A percentile compares a stretch with the other conserved stretches of the same genome.
These are phyloP conservation scores for Neonectria neomacrospora DNA, from an alignment of 2,329 filamentous ascomycete genomes.

Conservation along the genomic window DNA sequence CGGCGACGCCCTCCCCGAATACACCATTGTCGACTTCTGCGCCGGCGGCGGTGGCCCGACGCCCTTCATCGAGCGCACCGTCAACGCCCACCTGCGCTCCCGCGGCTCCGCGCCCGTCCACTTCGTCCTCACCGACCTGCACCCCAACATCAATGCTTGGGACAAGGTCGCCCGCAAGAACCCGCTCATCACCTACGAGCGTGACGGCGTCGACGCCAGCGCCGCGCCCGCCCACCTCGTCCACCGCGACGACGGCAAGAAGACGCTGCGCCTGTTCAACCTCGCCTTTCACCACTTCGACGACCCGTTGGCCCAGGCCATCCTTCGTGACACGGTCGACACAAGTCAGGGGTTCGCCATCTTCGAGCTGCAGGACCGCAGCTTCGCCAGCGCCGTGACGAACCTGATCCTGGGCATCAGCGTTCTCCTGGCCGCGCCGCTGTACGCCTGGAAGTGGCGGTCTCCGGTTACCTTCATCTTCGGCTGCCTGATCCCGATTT, in stretches of 20 bases:
- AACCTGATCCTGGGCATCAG: conserved; percentile 64
- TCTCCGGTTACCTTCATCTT: conserved; percentile 69
- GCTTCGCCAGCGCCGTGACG: conserved; percentile 63
- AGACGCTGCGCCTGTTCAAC: conserved; percentile 77
- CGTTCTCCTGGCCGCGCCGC: conserved; percentile 62
- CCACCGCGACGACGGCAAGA: conserved; percentile 51
- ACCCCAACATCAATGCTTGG: conserved; percentile 73
- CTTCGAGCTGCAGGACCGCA: conserved; percentile 78
- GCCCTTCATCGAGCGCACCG: conserved; percentile 67
- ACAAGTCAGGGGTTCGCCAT: conserved; percentile 76
- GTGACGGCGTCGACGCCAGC: conserved; percentile 72
- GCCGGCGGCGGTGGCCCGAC: conserved; percentile 79
- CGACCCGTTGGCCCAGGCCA: conserved; percentile 68
- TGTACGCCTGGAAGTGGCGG: conserved; percentile 63
- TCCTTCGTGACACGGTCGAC: conserved; percentile 72
- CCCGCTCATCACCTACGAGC: conserved; percentile 68
- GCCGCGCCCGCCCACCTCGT: conserved; percentile 65
- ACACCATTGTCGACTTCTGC: conserved; percentile 80
- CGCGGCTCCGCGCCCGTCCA: conserved; percentile 51
- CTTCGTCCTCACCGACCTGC: conserved; percentile 74
- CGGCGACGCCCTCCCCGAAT: conserved; percentile 57
- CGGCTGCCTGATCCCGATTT: conserved; percentile 72
- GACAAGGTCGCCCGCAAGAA: conserved; percentile 61
- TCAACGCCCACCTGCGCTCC: conserved; percentile 61
- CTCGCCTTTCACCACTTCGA: conserved; percentile 83